These are phyloP conservation scores for Anisodus tanguticus DNA, from an alignment of 257 asterid genomes.

Conservation along the genomic window DNA sequence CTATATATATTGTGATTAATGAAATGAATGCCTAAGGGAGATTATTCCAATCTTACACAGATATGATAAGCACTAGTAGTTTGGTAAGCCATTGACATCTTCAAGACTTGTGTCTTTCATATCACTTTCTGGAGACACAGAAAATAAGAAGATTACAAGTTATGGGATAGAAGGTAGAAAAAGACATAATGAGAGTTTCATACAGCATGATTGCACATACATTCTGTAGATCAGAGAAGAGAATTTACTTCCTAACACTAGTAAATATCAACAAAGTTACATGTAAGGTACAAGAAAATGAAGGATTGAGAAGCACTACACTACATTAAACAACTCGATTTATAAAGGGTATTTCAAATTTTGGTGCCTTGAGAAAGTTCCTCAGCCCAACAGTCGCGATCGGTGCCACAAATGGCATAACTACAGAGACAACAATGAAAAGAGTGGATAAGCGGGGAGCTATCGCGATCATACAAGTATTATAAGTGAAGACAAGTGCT, in stretches of 20 bases:
- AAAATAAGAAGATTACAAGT: not conserved
- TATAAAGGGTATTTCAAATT: not conserved
- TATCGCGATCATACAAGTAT: constrained; percentile 43
- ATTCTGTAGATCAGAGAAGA: not conserved
- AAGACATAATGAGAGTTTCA: not conserved
- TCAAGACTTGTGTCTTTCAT: not conserved
- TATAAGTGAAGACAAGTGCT: constrained; percentile 45
- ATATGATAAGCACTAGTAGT: not conserved
- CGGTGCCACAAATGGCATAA: constrained; percentile 35
- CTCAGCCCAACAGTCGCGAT: constrained; percentile 28
- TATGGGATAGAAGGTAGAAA: not conserved
- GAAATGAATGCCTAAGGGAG: too few relatives aligned
- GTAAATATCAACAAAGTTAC: too few relatives aligned
- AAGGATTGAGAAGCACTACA: not conserved
- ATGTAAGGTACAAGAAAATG: too few relatives aligned
- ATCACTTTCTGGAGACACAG: not conserved
- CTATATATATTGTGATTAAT: too few relatives aligned
- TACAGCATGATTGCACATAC: not conserved
- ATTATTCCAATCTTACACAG: too few relatives aligned
- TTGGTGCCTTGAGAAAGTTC: constrained; percentile 30
- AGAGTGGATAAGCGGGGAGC: constrained; percentile 32
- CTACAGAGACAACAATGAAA: constrained; percentile 27
- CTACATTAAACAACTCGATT: not conserved
- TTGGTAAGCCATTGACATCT: too few relatives aligned
- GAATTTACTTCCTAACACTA: not conserved